Evolutionary conservation across 2,329 filamentous ascomycete species (phyloP), one percentile per base, ranked within the genome.

Genomic region (Fusarium sp.): DNA sequence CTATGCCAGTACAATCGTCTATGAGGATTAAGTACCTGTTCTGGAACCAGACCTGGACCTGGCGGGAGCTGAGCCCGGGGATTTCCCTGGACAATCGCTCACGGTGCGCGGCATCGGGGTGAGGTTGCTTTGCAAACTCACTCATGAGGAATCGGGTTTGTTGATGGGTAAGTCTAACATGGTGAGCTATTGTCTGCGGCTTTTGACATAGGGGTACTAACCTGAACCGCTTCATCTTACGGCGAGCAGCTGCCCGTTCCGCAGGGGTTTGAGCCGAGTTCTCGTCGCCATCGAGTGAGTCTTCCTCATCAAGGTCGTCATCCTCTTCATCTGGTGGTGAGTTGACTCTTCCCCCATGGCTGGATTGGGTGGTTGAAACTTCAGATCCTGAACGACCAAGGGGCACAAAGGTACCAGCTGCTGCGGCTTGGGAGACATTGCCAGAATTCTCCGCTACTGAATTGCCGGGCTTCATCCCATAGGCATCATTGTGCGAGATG

Each of bases 11-110:
- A 27, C 24, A 12, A 27, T 6, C 11, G 12, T 45, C n/a, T 14
- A 2, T 7, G 30, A 45, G 16, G 37, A 46, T 45, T 45, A 42
- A 77, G 74, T 87, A 97, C 94, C 94, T 89, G 81, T 98, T 98
- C 81, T 98, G 94, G 81, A 98, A 98, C 95, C 94, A 98, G 52
- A 98, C 94, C 80, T 98, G 94, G 25, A 98, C 95, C 79, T 98
- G 94, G 66, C 94, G 89, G 40, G 94, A 93, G 75, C 93, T 97
- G 51, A 98, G 82, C 1, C 94, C 95, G 32, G 95, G 94, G 47
- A 98, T 98, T 78, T 98, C 94, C 69, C 92, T 86, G 6, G 94
- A 95, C 40, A 98, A 84, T 48, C 94, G 87, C 78, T 97, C 94
- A 68, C 94, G 87, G 79, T 97, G 94, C 48, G 93, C 92, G 42